A percentile compares a stretch with the other conserved stretches of the same genome.
Evolutionary conservation across 257 asterid species (phyloP).

Genomic region (Agastache rugosa): DNA sequence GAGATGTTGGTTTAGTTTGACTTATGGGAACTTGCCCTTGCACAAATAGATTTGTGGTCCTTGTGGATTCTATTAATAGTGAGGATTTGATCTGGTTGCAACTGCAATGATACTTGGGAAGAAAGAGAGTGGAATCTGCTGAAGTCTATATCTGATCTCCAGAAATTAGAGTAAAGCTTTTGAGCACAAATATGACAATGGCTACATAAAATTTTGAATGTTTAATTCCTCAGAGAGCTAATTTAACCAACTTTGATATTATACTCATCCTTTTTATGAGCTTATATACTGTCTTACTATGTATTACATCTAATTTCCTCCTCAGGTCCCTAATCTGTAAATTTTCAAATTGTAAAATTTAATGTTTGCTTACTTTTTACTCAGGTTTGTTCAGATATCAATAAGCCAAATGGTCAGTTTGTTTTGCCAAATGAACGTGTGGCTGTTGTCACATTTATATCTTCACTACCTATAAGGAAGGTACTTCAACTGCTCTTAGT

Average conservation of each 20-base stretch:
- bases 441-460: conserved; percentile 88
- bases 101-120: neutral
- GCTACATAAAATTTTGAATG: neutral
- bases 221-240: neutral
- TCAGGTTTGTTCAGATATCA: conserved; percentile 96
- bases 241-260: conserved; percentile 6
- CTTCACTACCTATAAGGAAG: conserved; percentile 94
- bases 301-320: neutral
- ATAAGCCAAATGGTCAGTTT: conserved; percentile 97
- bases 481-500: conserved; percentile 46
- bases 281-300: conserved; percentile 3
- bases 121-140: neutral
- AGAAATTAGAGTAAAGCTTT: conserved; percentile 13
- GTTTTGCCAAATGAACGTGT: conserved; percentile 78
- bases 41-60: too few relatives aligned
- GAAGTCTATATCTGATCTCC: conserved; percentile 15
- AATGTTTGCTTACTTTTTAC: conserved; percentile 25
- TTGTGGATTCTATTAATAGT: neutral
- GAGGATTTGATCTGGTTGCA: neutral
- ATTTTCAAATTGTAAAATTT: neutral
- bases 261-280: conserved; percentile 16
- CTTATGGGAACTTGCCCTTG: too few relatives aligned
- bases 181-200: neutral
- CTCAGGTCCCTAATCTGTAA: neutral
- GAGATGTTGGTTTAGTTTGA: neutral